Evolutionary conservation across 2,329 filamentous ascomycete genomes (phyloP), one percentile per base, ranked within the genome.

Genomic region (Pezicula radicicola): DNA sequence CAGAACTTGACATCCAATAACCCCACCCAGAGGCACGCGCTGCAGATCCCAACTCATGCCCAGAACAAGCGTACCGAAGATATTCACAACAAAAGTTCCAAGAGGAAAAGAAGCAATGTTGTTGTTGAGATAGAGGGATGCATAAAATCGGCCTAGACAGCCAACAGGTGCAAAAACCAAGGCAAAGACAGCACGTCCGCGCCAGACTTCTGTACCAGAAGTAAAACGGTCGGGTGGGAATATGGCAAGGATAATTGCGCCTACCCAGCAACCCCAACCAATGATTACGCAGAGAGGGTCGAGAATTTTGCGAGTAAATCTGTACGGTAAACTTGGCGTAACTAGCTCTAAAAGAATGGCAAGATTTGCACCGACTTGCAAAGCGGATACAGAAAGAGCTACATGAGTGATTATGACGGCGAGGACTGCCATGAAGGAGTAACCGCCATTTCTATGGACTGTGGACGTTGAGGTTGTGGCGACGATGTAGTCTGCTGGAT

Each of bases 41-140:
- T 91, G 88, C 47, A 96, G 72, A 63, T 95, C 88, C 74, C 82
- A 96, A 28, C 84, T 80, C 78, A 91, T 85, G 13, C 83, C 91
- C 46, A 95, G 68, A 15, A 96, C 69, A 0, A 79, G 79, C 0
- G 89, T 91, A 4, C 92, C 93, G 13, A 87, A 67, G 4, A 95
- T 75, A 63, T 97, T 97, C 27, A 88, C 90, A 0, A 74, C 71
- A 62, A 97, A 96, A 0, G 93, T 97, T 2, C 93, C 93, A 0
- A 97, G 68, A 0, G 93, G 93, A 59, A 97, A 97, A 0, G 78
- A 72, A 0, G 83, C 68, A 0, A 83, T 60, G 18, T 81, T 75
- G 0, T 79, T 73, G 62, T 97, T 97, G n/a, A 96, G 78, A 21
- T 74, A 68, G 6, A 88, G 65, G 0, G 88, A 88, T 1, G 81